Evolutionary conservation across 805 yeast genomes (phyloP), one percentile per base, ranked within the genome.

Genomic region (Clavispora vitiphila): DNA sequence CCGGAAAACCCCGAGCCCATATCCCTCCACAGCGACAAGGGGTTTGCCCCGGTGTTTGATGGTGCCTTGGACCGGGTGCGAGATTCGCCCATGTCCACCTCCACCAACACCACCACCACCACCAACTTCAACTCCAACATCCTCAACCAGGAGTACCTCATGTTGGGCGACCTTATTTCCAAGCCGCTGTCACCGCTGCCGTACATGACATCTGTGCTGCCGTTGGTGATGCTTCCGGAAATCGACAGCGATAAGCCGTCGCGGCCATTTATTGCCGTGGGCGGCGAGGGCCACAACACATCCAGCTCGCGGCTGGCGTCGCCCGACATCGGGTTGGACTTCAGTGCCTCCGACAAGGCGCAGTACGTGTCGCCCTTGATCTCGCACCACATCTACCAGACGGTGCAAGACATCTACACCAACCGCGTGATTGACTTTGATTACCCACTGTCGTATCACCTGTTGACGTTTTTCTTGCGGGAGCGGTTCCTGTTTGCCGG

Each of bases 371-470:
- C 81, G 3, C 86, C 86, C 6, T 56, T 80, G 43, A 67, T 75
- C 10, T 66, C 79, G 42, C 72, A 82, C 46, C 81, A 80, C 54
- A 62, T 78, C 12, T 77, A 78, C 46, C 60, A 76, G 67, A 60
- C 75, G 35, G 73, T 58, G 54, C 79, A 44, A 62, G 80, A 67
- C 67, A 76, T 67, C 57, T 78, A 61, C 63, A 39, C 64, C 41
- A 74, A 57, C 61, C 72, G 52, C 50, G 61, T 65, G 39, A 69
- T 69, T 40, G 74, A 80, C 39, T 80, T 77, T 51, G 80, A 78
- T 47, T 80, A 80, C 54, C 83, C 86, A 3, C 72, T 69, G 47
- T 79, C 80, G 38, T 80, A 79, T 55, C 86, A 80, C 57, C 75
- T 76, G 19, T 66, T 80, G 41, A 79, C 81, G 34, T 60, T 67